Conservation (phyloP, 176 grass and related monocot genomes). For the Saccharum spontaneum region DNA sequence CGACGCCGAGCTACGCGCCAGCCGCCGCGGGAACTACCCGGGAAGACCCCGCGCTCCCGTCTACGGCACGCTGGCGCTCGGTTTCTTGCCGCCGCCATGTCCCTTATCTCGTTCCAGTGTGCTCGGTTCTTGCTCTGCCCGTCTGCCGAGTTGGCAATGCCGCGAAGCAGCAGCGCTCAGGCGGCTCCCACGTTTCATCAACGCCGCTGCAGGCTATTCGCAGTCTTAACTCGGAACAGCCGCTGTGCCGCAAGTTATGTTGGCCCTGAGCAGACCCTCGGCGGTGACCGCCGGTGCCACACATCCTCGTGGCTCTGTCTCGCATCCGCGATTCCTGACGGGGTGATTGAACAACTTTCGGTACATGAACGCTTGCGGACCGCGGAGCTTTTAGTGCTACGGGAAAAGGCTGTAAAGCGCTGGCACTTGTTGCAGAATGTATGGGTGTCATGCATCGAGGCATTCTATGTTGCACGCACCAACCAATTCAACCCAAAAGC, state of each 20-base stretch:
- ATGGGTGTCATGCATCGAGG: neutral
- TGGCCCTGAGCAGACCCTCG: neutral
- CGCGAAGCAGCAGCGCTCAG: neutral
- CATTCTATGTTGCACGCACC: neutral
- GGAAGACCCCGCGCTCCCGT: neutral
- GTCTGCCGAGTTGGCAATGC: neutral
- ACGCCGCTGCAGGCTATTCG: neutral
- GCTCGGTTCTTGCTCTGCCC: neutral
- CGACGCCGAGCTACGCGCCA: neutral
- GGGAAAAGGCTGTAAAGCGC: slow-evolving; percentile 31
- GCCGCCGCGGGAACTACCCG: neutral
- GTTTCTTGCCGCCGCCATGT: slow-evolving; percentile 7
- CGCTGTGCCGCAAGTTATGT: neutral
- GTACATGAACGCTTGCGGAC: slow-evolving; percentile 12
- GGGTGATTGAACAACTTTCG: slow-evolving; percentile 7
- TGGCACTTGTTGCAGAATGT: slow-evolving; percentile 24
- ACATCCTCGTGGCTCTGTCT: neutral
- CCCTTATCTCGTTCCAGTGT: neutral
- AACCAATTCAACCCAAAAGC: too few species aligned
- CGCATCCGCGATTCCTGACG: slow-evolving; percentile 15
- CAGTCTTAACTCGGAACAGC: neutral
- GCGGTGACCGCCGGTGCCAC: neutral
- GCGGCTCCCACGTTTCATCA: neutral
- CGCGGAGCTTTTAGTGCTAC: slow-evolving; percentile 25
- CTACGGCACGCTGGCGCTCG: neutral